A percentile compares a stretch with the other conserved stretches of the same genome.
Evolutionary conservation across 192 early-diverging fungal species (phyloP).

Genomic region (Chytriomyces confervae): DNA sequence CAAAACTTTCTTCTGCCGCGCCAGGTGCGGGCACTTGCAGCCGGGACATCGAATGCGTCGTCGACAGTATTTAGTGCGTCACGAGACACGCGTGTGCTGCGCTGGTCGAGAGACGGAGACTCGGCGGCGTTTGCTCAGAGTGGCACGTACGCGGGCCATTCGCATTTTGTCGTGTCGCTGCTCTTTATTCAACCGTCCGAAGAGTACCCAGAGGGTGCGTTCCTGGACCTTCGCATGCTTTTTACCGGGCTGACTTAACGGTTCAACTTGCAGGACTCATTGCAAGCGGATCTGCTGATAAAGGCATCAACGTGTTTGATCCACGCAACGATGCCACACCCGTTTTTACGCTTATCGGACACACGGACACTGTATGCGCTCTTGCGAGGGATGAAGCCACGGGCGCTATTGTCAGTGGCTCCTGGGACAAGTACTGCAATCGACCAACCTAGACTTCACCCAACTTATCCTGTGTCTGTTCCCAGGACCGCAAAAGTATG

Average conservation of each 20-base stretch:
- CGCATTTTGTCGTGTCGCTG: conserved; percentile 80
- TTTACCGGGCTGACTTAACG: background rate
- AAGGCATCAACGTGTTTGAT: conserved; percentile 82
- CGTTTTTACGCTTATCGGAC: conserved; percentile 75
- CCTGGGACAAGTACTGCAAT: conserved; percentile 87
- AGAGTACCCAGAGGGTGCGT: conserved; percentile 67
- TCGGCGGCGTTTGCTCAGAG: conserved; percentile 56
- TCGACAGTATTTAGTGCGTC: too few relatives aligned
- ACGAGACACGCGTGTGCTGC: conserved; percentile 19
- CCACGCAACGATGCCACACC: conserved; percentile 54
- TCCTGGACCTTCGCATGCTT: conserved; percentile 6
- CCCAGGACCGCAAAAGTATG: conserved; percentile 88
- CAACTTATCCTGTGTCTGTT: background rate
- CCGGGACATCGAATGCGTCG: conserved; percentile 28
- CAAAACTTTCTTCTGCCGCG: background rate
- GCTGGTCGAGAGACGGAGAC: conserved; percentile 73
- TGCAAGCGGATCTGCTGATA: conserved; percentile 83
- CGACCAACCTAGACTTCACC: too few relatives aligned
- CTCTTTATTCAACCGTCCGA: conserved; percentile 62
- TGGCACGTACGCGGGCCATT: conserved; percentile 68
- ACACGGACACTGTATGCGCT: conserved; percentile 86
- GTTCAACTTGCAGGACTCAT: conserved; percentile 68
- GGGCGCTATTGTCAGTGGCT: conserved; percentile 83
- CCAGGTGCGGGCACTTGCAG: conserved; percentile 73
- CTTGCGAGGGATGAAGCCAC: conserved; percentile 59